Evolutionary conservation across 2,329 filamentous ascomycete species (phyloP).

Genomic region (Cryphonectria radicalis): DNA sequence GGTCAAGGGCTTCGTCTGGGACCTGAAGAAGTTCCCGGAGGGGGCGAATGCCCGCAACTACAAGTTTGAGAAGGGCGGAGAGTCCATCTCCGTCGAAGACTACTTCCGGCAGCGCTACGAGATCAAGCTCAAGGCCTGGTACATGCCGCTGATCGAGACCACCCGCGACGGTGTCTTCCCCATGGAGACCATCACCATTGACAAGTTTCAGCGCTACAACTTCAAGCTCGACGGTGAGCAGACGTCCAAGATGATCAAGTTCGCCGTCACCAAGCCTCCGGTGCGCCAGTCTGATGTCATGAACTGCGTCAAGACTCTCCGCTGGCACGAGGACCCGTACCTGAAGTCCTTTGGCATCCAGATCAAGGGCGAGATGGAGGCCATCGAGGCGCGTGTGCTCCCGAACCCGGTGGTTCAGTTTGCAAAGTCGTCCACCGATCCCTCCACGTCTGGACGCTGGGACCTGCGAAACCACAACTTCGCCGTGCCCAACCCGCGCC

Average conservation of each 20-base stretch:
- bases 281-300: slow-evolving; percentile 72
- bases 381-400: slow-evolving; percentile 72
- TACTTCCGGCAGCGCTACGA: slow-evolving; percentile 63
- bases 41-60: slow-evolving; percentile 57
- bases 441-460: slow-evolving; percentile 77
- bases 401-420: slow-evolving; percentile 74
- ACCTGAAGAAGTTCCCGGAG: slow-evolving; percentile 45
- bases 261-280: slow-evolving; percentile 78
- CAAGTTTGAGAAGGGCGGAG: slow-evolving; percentile 56
- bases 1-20: slow-evolving; percentile 56
- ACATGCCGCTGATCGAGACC: slow-evolving; percentile 63
- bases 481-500: slow-evolving; percentile 61
- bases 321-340: slow-evolving; percentile 71
- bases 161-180: slow-evolving; percentile 60
- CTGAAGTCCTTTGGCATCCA: slow-evolving; percentile 74
- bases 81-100: slow-evolving; percentile 53
- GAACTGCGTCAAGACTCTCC: slow-evolving; percentile 66
- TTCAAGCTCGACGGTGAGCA: slow-evolving; percentile 66
- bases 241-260: slow-evolving; percentile 89
- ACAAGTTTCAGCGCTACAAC: slow-evolving; percentile 62
- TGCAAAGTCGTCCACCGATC: slow-evolving; percentile 59
- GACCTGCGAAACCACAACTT: slow-evolving; percentile 85
- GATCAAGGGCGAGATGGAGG: slow-evolving; percentile 67
- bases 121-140: slow-evolving; percentile 48
- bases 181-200: slow-evolving; percentile 56